Evolutionary conservation across 306 rosid species (phyloP), one percentile per base, ranked within the genome.

Genomic region (Citrullus amarus): DNA sequence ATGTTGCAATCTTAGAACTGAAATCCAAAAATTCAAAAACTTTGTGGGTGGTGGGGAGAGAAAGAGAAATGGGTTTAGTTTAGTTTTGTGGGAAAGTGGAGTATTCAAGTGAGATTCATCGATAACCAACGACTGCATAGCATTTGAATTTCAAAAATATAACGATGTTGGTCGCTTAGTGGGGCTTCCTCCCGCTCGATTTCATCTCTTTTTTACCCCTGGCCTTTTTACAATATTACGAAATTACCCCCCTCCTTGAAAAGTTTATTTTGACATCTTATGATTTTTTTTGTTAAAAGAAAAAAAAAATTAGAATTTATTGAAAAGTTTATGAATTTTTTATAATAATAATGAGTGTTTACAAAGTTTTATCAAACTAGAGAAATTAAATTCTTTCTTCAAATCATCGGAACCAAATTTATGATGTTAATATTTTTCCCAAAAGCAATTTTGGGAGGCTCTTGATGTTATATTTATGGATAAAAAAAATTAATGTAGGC

Each of bases 41-140:
- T 50, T 50, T 25, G 77, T 22, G 54, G 58, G 41, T 73, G 8
- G 60, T 69, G 75, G 77, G 30, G 77, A 72, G 77, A 72, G 60
- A 74, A 8, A 36, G 25, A 22, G 51, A 44, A 10, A 43, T 39
- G 75, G 38, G 75, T 66, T 69, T 2, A 13, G 55, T 44, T 53
- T 53, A 5, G 57, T 53, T 48, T 71, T 36, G 58, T 12, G 76
- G 76, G 76, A 70, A 54, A 73, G 44, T 65, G 71, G 71, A 65
- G 25, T 0, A 36, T 36, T 30, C 10, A 28, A 36, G 70, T 20
- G 75, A 48, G 54, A 48, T n/a, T 69, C 75, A 12, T 39, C 54
- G 41, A 71, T 11, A 73, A 51, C 56, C 61, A 32, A 74, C 61
- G 32, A 53, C 18, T 8, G 44, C 25, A 32, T 74, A 16, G 46